These are phyloP conservation scores for Boletus holoroseus DNA, from an alignment of 1,284 basidiomycete genomes.

Conservation along the genomic window DNA sequence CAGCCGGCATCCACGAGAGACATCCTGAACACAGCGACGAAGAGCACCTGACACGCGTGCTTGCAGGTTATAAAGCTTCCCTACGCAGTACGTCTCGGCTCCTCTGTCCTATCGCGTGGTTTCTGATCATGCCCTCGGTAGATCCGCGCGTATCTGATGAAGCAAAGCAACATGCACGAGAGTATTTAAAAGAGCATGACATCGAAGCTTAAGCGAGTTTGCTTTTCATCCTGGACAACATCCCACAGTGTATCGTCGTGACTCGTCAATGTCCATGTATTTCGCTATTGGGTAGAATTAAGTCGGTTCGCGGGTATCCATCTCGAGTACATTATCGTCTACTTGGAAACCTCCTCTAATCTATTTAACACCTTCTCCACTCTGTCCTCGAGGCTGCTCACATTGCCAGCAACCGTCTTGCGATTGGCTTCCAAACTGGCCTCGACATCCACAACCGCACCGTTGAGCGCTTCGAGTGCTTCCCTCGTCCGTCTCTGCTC, in stretches of 20 bases:
- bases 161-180: conserved; percentile 47
- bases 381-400: conserved; percentile 53
- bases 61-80: conserved; percentile 48
- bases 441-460: conserved; percentile 68
- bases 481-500: conserved; percentile 61
- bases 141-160: conserved; percentile 41
- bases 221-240: not conserved
- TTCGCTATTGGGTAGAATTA: not conserved
- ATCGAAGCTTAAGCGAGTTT: conserved; percentile 11
- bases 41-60: conserved; percentile 38
- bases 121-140: conserved; percentile 16
- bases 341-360: conserved; percentile 25
- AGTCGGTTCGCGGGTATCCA: conserved; percentile 3
- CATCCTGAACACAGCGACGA: conserved; percentile 32
- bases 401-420: conserved; percentile 63
- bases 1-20: conserved; percentile 32
- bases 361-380: conserved; percentile 28
- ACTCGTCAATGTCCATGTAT: not conserved
- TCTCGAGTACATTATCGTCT: not conserved
- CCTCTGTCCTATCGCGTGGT: accelerated
- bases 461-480: conserved; percentile 61
- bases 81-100: conserved; percentile 37
- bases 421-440: conserved; percentile 74
- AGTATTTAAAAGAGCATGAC: conserved; percentile 36
- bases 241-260: not conserved